These are phyloP conservation scores for Malus orientalis DNA, from an alignment of 306 rosid species.

Conservation along the genomic window DNA sequence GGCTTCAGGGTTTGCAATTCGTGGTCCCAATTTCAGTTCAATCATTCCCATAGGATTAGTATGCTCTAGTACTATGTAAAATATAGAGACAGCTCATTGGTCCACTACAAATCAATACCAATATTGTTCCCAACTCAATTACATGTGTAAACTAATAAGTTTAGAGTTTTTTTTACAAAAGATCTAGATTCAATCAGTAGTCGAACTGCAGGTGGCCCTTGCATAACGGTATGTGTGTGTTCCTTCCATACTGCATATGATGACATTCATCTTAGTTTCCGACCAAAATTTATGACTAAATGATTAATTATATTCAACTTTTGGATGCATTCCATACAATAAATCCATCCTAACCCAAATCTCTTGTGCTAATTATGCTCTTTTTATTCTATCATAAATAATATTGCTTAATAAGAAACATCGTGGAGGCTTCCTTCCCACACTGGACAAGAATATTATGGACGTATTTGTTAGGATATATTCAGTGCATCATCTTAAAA, in stretches of 20 bases:
- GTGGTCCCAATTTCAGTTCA: not conserved
- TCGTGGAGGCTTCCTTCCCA: not conserved
- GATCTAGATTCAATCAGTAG: no score
- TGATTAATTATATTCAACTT: not conserved
- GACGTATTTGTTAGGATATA: not conserved
- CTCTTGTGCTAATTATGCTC: not conserved
- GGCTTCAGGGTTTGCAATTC: not conserved
- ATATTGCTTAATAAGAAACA: not conserved
- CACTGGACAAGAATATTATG: not conserved
- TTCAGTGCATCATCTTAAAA: no score
- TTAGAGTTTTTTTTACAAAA: not conserved
- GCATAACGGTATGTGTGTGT: no score
- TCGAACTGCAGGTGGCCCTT: no score
- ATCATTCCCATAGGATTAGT: not conserved
- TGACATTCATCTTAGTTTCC: not conserved
- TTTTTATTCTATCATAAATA: not conserved
- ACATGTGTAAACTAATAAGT: no score
- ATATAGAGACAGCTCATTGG: not conserved
- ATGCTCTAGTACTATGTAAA: not conserved
- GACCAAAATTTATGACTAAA: not conserved
- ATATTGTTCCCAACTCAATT: not conserved
- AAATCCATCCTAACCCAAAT: not conserved
- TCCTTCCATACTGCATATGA: no score
- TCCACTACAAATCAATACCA: no score
- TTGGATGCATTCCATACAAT: not conserved